Evolutionary conservation across 169 alveolate species (phyloP).

Genomic region (Cryptosporidium bovis): DNA sequence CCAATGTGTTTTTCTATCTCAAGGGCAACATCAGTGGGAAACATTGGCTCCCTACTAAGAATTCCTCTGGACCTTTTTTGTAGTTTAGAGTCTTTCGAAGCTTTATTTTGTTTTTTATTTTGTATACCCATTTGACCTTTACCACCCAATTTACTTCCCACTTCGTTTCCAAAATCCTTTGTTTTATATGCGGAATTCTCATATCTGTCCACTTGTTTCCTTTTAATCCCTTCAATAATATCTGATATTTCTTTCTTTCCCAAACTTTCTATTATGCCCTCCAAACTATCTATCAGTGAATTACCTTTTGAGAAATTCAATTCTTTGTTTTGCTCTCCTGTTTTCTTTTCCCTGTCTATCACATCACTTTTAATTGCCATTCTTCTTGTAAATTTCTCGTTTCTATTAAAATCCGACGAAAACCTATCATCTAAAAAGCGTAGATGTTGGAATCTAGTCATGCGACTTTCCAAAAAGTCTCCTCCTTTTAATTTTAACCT

Average conservation of each 20-base stretch:
- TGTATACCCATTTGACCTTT: neutral
- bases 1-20: conserved; percentile 26
- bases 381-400: too few species aligned
- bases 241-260: neutral
- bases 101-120: neutral
- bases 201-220: neutral
- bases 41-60: conserved; percentile 4
- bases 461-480: too few species aligned
- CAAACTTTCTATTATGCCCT: neutral
- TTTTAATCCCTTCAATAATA: too few species aligned
- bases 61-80: conserved; percentile 27
- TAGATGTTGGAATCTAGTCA: too few species aligned
- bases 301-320: neutral
- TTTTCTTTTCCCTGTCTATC: neutral
- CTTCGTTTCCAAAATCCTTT: neutral
- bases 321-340: neutral
- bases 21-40: conserved; percentile 14
- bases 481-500: neutral
- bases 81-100: neutral
- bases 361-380: neutral
- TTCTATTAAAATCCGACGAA: too few species aligned
- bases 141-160: neutral
- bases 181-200: neutral
- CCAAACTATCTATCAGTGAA: neutral
- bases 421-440: too few species aligned